phyloP scores from a whole-genome alignment of 345 rosid species.

The Ceriops decandra region DNA sequence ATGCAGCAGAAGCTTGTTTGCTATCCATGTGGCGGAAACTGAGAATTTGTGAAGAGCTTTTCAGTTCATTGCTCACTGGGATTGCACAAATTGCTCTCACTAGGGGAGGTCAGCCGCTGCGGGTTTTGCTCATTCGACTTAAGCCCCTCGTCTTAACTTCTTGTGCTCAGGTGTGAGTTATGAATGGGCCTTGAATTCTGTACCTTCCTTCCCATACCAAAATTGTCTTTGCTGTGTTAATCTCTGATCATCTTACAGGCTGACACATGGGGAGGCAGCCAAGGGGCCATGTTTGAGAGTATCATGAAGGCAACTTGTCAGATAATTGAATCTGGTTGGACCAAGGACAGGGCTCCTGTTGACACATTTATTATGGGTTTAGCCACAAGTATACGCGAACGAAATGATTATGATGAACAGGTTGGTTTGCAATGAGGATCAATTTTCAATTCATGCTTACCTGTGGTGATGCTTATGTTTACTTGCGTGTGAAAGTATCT shows the following conservation, averaged over 20 bases:
- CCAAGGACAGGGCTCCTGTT: conserved; percentile 90
- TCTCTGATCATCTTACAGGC: conserved; percentile 52
- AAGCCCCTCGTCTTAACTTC: conserved; percentile 82
- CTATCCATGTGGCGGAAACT: conserved; percentile 91
- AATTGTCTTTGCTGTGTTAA: conserved; percentile 6
- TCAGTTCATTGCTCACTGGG: conserved; percentile 75
- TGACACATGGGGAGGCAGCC: conserved; percentile 70
- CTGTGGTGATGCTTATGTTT: neutral
- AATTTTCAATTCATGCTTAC: neutral
- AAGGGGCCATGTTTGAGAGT: conserved; percentile 79
- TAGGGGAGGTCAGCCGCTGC: conserved; percentile 92
- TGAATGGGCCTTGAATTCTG: conserved; percentile 13
- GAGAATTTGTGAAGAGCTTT: conserved; percentile 86
- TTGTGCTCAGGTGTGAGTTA: conserved; percentile 71
- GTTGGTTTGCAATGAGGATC: conserved; percentile 31
- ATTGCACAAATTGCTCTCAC: conserved; percentile 77
- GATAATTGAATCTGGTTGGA: conserved; percentile 92
- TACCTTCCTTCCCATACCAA: neutral
- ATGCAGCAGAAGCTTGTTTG: conserved; percentile 91
- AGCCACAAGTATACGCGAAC: conserved; percentile 84
- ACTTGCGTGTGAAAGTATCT: neutral
- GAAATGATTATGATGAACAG: conserved; percentile 91
- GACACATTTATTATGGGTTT: conserved; percentile 92
- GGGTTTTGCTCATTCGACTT: conserved; percentile 90
- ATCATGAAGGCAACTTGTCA: conserved; percentile 75